Base-by-base conservation (phyloP, 1,284 basidiomycete species). In the Porphyrellus sp. region DNA sequence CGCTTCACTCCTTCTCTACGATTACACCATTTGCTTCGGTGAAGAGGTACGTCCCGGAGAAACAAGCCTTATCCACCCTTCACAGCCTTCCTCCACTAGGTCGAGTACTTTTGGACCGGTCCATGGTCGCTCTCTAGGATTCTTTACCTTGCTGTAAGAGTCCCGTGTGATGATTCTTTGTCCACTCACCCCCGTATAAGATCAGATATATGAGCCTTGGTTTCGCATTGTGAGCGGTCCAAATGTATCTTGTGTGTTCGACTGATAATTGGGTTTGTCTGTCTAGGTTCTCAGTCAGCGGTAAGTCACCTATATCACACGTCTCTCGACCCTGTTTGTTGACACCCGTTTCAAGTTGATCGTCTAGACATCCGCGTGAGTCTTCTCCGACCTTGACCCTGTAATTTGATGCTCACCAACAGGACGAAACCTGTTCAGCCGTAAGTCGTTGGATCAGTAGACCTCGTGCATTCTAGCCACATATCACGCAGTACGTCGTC, bases 41-140 rank as follows among this genome's bases (percentile, higher is more conserved):
- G 31, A 59, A 18, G 56, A 57, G 53, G 56, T 51, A 24, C 27
- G 43, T 24, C 27, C 8, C n/a, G 13, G n/a, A 9, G n/a, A 27
- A 28, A 6, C 0, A 27, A n/a, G 18, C 9, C 2, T 24, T 35
- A 11, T 35, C 38, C 21, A 13, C 8, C 55, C 6, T 27, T 18
- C 21, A 12, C 11, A 55, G 7, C 40, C 13, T 35, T 16, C 20
- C 25, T 28, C 24, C 8, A n/a, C 25, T 24, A 57, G 56, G 35
- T 56, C n/a, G 53, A 55, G 16, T 46, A 43, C 49, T 46, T 60
- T 30, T 58, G 51, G 56, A 20, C 52, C 24, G 39, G 21, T 25
- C 5, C 44, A 5, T 57, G 46, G 53, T 46, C 53, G 5, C 57
- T 56, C 16, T 56, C 56, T 23, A 34, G 39, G 23, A 0, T 51